Evolutionary conservation across 805 yeast species (phyloP).

Genomic region (Metschnikowia gelsemii): DNA sequence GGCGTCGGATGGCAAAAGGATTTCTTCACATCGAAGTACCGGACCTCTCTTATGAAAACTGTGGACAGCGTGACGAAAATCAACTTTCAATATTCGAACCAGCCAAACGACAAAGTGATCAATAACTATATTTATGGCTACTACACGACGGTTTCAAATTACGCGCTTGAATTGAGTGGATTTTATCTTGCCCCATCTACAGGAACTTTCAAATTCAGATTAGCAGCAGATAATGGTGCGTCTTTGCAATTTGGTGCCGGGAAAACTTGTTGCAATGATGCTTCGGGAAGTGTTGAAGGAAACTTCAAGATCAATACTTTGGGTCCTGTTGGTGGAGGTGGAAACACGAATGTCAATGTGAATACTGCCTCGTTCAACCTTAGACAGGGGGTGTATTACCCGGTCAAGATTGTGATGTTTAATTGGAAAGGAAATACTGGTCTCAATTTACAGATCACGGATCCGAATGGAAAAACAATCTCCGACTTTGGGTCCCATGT

Average conservation of each 20-base stretch:
- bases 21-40: slow-evolving; percentile 9
- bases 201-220: slow-evolving; percentile 13
- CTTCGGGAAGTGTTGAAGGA: slow-evolving; percentile 10
- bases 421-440: slow-evolving; percentile 12
- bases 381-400: slow-evolving; percentile 11
- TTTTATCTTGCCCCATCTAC: slow-evolving; percentile 9
- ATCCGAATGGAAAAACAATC: slow-evolving; percentile 3
- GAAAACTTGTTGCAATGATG: slow-evolving; percentile 14
- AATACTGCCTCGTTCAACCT: slow-evolving; percentile 9
- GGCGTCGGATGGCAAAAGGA: slow-evolving; percentile 9
- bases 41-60: not conserved
- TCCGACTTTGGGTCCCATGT: slow-evolving; percentile 13
- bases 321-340: slow-evolving; percentile 13
- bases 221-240: slow-evolving; percentile 17
- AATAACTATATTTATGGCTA: slow-evolving; percentile 7
- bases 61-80: slow-evolving; percentile 9
- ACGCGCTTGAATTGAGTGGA: slow-evolving; percentile 11
- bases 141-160: slow-evolving; percentile 5
- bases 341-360: not conserved
- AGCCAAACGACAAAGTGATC: not conserved
- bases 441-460: slow-evolving; percentile 1
- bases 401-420: slow-evolving; percentile 15
- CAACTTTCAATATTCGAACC: slow-evolving; percentile 2
- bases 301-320: slow-evolving; percentile 9
- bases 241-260: slow-evolving; percentile 16